phyloP scores from a whole-genome alignment of 352 stramenopile genomes.

The Phytophthora hibernalis region DNA sequence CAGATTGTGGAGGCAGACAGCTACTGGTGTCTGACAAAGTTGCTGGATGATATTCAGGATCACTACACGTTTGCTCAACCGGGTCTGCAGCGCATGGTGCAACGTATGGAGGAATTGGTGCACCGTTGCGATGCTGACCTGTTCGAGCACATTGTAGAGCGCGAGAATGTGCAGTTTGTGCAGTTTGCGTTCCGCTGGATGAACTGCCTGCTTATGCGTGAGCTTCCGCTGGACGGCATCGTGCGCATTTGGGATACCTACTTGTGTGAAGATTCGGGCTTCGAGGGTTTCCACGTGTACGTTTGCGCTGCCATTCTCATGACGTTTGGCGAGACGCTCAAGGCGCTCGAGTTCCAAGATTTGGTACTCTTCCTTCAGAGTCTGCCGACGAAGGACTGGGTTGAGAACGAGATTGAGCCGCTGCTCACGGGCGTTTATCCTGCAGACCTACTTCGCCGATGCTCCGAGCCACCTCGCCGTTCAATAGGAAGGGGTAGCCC shows the following conservation, averaged over 20 bases:
- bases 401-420: slow-evolving; percentile 97
- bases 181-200: slow-evolving; percentile 99
- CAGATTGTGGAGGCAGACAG: slow-evolving; percentile 96
- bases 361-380: slow-evolving; percentile 97
- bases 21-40: slow-evolving; percentile 99
- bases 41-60: slow-evolving; percentile 99
- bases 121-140: slow-evolving; percentile 96
- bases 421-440: slow-evolving; percentile 97
- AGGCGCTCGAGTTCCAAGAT: slow-evolving; percentile 97
- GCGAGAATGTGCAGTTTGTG: slow-evolving; percentile 96
- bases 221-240: slow-evolving; percentile 95
- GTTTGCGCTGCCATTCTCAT: slow-evolving; percentile 99
- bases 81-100: slow-evolving; percentile 98
- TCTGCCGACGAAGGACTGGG: slow-evolving; percentile 97
- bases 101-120: slow-evolving; percentile 97
- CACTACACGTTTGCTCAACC: slow-evolving; percentile 99
- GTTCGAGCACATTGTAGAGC: slow-evolving; percentile 94
- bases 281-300: slow-evolving; percentile 99
- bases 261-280: slow-evolving; percentile 98
- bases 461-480: slow-evolving; percentile 76
- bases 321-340: slow-evolving; percentile 95
- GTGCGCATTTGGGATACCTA: slow-evolving; percentile 99
- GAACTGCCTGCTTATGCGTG: slow-evolving; percentile 99
- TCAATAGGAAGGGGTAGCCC: slow-evolving; percentile 31
- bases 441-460: slow-evolving; percentile 93